Percentiles rank a stretch among this genome's conserved stretches.
These are phyloP conservation scores for Meredithiella fracta DNA, from an alignment of 2,329 filamentous ascomycete genomes.

Conservation along the genomic window DNA sequence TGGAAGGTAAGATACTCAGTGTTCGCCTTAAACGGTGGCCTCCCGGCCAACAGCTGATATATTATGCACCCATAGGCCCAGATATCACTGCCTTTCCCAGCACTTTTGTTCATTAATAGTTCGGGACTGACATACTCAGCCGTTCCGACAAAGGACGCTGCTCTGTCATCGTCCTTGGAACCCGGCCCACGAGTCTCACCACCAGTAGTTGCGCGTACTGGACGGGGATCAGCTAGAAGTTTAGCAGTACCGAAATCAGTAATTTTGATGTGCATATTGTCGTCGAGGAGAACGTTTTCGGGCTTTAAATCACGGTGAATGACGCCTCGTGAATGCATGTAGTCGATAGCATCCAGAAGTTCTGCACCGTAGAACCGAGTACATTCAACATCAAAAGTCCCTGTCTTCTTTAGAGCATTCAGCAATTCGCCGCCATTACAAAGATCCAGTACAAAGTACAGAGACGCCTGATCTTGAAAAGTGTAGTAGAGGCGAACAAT, in stretches of 20 bases:
- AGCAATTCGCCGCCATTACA: constrained; percentile 84
- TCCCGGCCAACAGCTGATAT: constrained; percentile 87
- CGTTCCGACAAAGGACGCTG: constrained; percentile 91
- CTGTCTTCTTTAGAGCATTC: constrained; percentile 82
- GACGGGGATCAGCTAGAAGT: constrained; percentile 35
- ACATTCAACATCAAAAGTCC: constrained; percentile 89
- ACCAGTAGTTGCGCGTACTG: not conserved
- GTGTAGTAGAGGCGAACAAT: constrained; percentile 97
- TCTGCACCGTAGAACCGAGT: constrained; percentile 87
- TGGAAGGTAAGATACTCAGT: constrained; percentile 97
- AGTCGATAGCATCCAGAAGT: constrained; percentile 85
- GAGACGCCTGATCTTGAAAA: constrained; percentile 87
- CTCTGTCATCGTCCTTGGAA: constrained; percentile 48
- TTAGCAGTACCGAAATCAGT: constrained; percentile 99
- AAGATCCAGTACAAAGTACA: constrained; percentile 93
- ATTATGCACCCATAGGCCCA: constrained; percentile 99
- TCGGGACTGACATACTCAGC: constrained; percentile 97
- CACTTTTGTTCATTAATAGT: constrained; percentile 88
- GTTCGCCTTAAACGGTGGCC: constrained; percentile 87
- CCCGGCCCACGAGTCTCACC: constrained; percentile 16
- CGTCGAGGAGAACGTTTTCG: constrained; percentile 88
- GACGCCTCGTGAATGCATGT: constrained; percentile 92
- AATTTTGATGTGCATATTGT: constrained; percentile 95
- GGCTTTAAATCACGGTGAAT: constrained; percentile 95
- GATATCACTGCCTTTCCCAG: constrained; percentile 91